A percentile compares a stretch with the other conserved stretches of the same genome.
These are phyloP conservation scores for Selaginella tamariscina DNA, from an alignment of 75 land plant species.

Conservation along the genomic window DNA sequence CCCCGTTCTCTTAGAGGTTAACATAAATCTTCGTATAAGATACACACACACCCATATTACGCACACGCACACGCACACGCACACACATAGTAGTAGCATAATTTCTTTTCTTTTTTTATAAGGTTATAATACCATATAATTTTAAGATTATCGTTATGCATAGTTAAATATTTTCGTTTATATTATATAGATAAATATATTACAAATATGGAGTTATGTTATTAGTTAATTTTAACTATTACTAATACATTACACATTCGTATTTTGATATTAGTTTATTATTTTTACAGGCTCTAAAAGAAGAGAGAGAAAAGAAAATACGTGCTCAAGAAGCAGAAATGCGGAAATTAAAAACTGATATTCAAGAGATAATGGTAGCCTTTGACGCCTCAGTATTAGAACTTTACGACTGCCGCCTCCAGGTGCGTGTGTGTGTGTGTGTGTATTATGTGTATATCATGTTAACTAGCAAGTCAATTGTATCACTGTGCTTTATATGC, in stretches of 20 bases:
- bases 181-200: background rate
- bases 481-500: no score
- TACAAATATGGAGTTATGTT: background rate
- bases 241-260: no score
- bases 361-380: conserved; percentile 15
- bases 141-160: background rate
- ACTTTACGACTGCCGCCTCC: conserved; percentile 18
- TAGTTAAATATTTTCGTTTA: background rate
- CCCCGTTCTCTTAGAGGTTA: no score
- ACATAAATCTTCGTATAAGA: no score
- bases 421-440: conserved; percentile 12
- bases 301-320: conserved; percentile 29
- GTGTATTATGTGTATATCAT: no score
- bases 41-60: no score
- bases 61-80: no score
- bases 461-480: no score
- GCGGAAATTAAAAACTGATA: conserved; percentile 18
- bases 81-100: no score
- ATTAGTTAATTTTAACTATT: no score
- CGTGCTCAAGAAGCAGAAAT: conserved; percentile 25
- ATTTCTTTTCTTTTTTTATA: background rate
- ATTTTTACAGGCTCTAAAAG: conserved; percentile 21
- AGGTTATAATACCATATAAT: background rate
- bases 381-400: conserved; percentile 16
- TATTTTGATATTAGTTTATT: no score